Percentiles rank a stretch among this genome's conserved stretches.
phyloP scores from a whole-genome alignment of 148 eudicot genomes.

The Fagopyrum homotropicum region DNA sequence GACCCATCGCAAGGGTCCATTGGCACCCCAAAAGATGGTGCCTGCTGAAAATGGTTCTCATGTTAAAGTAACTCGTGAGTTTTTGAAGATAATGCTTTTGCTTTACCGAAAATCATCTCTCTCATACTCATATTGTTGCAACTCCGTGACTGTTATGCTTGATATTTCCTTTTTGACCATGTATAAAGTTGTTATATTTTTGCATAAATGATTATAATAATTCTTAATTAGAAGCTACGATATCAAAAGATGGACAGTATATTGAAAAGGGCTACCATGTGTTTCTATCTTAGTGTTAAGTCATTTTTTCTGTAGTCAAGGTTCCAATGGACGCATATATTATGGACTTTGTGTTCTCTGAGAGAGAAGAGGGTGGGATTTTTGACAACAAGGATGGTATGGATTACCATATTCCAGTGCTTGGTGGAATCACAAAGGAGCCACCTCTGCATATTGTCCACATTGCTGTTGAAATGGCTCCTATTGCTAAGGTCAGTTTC shows the following conservation, averaged over 20 bases:
- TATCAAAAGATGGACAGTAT: not conserved
- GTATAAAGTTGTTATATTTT: not conserved
- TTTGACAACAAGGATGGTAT: constrained; percentile 78
- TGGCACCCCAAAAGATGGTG: constrained; percentile 84
- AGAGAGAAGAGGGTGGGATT: constrained; percentile 78
- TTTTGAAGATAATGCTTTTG: not conserved
- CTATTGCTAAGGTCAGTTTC: constrained; percentile 76
- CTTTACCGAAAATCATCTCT: not conserved
- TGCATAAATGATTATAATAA: not conserved
- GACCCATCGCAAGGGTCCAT: constrained; percentile 79
- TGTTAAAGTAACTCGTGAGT: constrained; percentile 65
- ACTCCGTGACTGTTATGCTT: not conserved
- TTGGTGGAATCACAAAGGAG: constrained; percentile 78
- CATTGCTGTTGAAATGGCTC: constrained; percentile 97
- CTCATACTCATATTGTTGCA: not conserved
- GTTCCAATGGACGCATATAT: constrained; percentile 93
- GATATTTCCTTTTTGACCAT: not conserved
- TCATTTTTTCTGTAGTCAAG: constrained; percentile 54
- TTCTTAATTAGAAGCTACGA: not conserved
- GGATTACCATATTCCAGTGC: constrained; percentile 93
- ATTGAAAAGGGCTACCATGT: no score
- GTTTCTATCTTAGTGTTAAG: not conserved
- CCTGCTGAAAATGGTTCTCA: constrained; percentile 64
- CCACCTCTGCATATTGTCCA: constrained; percentile 95
- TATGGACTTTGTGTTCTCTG: constrained; percentile 94